Percentiles rank a stretch among this genome's conserved stretches.
These are phyloP conservation scores for Oryza punctata DNA, from an alignment of 176 grass and related monocot species.

Conservation along the genomic window DNA sequence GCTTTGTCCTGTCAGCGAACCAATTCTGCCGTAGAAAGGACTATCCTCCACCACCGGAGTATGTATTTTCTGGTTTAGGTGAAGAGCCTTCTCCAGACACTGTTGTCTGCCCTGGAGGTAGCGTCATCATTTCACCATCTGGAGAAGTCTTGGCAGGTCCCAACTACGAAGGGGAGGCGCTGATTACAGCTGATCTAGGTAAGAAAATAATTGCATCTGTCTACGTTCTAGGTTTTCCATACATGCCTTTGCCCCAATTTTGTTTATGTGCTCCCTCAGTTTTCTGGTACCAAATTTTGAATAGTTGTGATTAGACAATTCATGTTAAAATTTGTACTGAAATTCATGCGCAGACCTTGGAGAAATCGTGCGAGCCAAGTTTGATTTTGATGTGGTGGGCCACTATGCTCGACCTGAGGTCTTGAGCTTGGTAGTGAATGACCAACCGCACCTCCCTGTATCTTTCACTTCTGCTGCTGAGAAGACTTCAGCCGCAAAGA, in stretches of 20 bases:
- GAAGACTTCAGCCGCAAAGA: slow-evolving; percentile 35
- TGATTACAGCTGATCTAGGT: slow-evolving; percentile 85
- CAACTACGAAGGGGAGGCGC: slow-evolving; percentile 83
- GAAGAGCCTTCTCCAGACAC: slow-evolving; percentile 82
- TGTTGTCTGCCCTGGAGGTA: slow-evolving; percentile 83
- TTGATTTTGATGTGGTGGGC: slow-evolving; percentile 91
- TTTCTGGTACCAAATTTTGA: neutral
- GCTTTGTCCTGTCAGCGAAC: slow-evolving; percentile 89
- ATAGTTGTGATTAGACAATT: neutral
- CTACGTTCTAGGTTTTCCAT: too few relatives aligned
- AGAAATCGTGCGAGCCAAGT: slow-evolving; percentile 91
- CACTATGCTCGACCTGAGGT: slow-evolving; percentile 91
- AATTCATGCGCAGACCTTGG: slow-evolving; percentile 60
- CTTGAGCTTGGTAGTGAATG: slow-evolving; percentile 76
- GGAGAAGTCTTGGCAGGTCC: slow-evolving; percentile 80
- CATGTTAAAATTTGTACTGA: neutral
- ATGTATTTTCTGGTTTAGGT: slow-evolving; percentile 56
- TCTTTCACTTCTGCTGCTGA: slow-evolving; percentile 51
- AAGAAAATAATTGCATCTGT: slow-evolving; percentile 6
- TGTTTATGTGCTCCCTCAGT: neutral
- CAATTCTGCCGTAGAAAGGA: slow-evolving; percentile 90
- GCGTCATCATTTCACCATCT: slow-evolving; percentile 92
- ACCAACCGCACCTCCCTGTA: slow-evolving; percentile 70
- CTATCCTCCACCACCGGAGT: slow-evolving; percentile 81
- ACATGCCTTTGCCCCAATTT: neutral